Evolutionary conservation across 2,329 filamentous ascomycete species (phyloP).

Genomic region (Xylariales sp.): DNA sequence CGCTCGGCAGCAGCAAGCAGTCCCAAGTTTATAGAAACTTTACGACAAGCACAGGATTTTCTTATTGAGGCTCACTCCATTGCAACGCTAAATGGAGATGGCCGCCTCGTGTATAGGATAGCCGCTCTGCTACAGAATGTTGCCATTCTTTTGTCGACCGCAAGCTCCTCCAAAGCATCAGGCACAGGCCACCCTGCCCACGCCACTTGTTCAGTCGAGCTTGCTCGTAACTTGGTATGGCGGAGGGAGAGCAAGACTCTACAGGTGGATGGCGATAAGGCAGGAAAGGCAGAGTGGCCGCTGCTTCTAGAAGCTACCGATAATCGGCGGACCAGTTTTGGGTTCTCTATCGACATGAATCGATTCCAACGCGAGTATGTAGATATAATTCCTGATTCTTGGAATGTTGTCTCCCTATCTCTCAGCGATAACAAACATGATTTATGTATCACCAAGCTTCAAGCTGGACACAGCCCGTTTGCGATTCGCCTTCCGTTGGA

Average conservation of each 20-base stretch:
- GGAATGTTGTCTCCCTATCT: conserved; percentile 83
- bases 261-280: conserved; percentile 32
- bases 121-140: conserved; percentile 62
- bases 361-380: conserved; percentile 77
- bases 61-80: conserved; percentile 60
- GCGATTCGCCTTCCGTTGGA: conserved; percentile 82
- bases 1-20: conserved; percentile 18
- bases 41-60: conserved; percentile 62
- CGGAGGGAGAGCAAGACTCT: conserved; percentile 58
- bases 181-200: conserved; percentile 48
- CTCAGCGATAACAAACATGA: conserved; percentile 80
- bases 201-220: conserved; percentile 61
- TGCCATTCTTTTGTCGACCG: conserved; percentile 61
- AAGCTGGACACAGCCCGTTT: conserved; percentile 72
- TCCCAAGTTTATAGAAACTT: conserved; percentile 51
- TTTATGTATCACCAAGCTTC: conserved; percentile 83
- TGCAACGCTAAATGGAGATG: conserved; percentile 48
- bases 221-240: conserved; percentile 66
- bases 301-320: conserved; percentile 25
- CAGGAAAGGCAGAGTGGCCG: conserved; percentile 28
- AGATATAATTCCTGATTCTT: conserved; percentile 75
- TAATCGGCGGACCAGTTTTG: conserved; percentile 38
- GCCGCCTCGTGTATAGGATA: conserved; percentile 58
- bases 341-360: conserved; percentile 46
- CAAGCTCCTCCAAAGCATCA: conserved; percentile 42